Conservation (phyloP, 2,329 filamentous ascomycete genomes). For the Hansfordia pulvinata region DNA sequence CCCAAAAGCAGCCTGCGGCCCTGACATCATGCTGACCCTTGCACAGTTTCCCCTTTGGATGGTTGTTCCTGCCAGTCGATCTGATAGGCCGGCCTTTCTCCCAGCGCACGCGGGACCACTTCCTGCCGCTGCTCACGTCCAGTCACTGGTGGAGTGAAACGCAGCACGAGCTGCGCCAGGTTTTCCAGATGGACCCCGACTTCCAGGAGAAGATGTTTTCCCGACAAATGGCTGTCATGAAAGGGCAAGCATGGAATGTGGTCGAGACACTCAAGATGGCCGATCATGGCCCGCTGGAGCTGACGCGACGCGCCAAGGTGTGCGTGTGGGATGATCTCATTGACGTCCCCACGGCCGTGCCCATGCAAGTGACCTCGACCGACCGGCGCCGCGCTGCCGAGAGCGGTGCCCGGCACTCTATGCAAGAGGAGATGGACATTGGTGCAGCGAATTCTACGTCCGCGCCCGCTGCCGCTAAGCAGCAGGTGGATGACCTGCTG, state of each 20-base stretch:
- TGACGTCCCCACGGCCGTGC: slow-evolving; percentile 87
- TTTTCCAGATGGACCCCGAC: slow-evolving; percentile 86
- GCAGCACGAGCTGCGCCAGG: slow-evolving; percentile 67
- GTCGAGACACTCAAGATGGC: slow-evolving; percentile 89
- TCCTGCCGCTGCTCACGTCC: slow-evolving; percentile 88
- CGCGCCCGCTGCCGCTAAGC: slow-evolving; percentile 18
- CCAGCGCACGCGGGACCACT: slow-evolving; percentile 83
- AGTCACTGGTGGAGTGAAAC: slow-evolving; percentile 97
- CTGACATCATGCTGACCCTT: slow-evolving; percentile 10
- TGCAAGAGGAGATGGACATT: slow-evolving; percentile 89
- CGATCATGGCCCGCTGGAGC: slow-evolving; percentile 85
- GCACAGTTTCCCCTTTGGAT: slow-evolving; percentile 95
- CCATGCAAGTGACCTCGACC: slow-evolving; percentile 71
- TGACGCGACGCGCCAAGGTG: slow-evolving; percentile 79
- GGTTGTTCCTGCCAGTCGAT: slow-evolving; percentile 93
- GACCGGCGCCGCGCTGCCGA: slow-evolving; percentile 62
- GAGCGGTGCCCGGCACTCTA: slow-evolving; percentile 27
- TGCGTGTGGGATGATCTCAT: slow-evolving; percentile 98
- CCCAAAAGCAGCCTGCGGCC: too few species aligned
- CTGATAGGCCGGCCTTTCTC: slow-evolving; percentile 95
- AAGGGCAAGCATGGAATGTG: slow-evolving; percentile 98
- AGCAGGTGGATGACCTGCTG: slow-evolving; percentile 52
- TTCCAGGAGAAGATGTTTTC: slow-evolving; percentile 99
- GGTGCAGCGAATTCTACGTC: slow-evolving; percentile 49
- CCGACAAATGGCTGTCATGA: slow-evolving; percentile 97